Conservation (phyloP, 75 land plant species). For the Gnetum montanum region DNA sequence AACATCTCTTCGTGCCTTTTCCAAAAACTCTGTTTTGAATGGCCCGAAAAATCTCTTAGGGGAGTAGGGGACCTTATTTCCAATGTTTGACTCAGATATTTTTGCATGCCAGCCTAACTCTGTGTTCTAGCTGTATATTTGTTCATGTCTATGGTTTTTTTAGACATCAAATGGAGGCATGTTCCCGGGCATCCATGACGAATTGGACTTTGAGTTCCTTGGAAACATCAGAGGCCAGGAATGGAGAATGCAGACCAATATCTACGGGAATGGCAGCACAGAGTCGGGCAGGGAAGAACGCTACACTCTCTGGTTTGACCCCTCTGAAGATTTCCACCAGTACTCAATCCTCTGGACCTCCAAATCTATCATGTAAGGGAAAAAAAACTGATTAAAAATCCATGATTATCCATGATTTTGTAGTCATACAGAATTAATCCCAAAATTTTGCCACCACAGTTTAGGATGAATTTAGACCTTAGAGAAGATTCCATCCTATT, state of each 20-base stretch:
- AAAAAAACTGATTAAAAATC: too few species aligned
- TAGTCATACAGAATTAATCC: not conserved
- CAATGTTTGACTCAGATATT: too few species aligned
- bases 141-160: too few species aligned
- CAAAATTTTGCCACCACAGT: not conserved
- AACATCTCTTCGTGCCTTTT: too few species aligned
- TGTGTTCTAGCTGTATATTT: too few species aligned
- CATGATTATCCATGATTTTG: not conserved
- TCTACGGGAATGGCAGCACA: slow-evolving; percentile 85
- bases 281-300: slow-evolving; percentile 61
- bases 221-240: slow-evolving; percentile 61
- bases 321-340: slow-evolving; percentile 53
- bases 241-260: slow-evolving; percentile 70
- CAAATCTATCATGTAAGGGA: slow-evolving; percentile 48
- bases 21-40: too few species aligned
- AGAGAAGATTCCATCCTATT: too few species aligned
- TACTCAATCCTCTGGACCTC: slow-evolving; percentile 67
- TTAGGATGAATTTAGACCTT: too few species aligned
- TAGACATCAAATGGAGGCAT: slow-evolving; percentile 78
- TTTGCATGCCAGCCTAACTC: too few species aligned
- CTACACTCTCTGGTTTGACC: slow-evolving; percentile 70
- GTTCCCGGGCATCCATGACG: slow-evolving; percentile 60
- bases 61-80: too few species aligned
- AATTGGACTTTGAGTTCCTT: slow-evolving; percentile 82
- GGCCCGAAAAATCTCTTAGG: too few species aligned